Conservation (phyloP, 257 asterid genomes). For the Solanum chiquidenum region DNA sequence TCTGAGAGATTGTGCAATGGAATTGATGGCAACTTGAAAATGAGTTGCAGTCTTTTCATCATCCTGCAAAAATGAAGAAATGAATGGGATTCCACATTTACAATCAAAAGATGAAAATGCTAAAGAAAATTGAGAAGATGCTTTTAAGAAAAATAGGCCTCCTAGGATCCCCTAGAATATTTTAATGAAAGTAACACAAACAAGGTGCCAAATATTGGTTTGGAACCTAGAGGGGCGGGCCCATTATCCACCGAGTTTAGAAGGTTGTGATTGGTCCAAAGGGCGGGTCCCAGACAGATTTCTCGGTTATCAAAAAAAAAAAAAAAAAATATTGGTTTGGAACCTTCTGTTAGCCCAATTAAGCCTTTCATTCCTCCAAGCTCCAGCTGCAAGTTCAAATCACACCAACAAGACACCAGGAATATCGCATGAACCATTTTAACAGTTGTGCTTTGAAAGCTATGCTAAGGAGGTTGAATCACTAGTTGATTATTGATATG, state of each 20-base stretch:
- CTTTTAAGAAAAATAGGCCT: not conserved
- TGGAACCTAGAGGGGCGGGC: no score
- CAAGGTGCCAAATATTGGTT: not conserved
- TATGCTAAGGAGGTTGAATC: not conserved
- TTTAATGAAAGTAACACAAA: not conserved
- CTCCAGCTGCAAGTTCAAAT: not conserved
- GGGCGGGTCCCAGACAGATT: no score
- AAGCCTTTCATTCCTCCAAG: not conserved
- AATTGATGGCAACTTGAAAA: slow-evolving; percentile 51
- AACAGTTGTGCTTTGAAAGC: not conserved
- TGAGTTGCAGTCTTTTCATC: slow-evolving; percentile 42
- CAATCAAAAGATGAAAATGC: not conserved
- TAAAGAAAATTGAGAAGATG: not conserved
- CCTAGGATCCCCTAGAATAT: not conserved
- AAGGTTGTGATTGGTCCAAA: no score
- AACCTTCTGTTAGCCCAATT: not conserved
- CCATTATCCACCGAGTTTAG: no score
- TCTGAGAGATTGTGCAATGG: slow-evolving; percentile 63
- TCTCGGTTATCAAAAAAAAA: no score
- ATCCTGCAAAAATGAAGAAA: slow-evolving; percentile 30
- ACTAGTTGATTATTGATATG: not conserved
- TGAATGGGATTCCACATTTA: not conserved
- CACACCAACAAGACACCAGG: not conserved
- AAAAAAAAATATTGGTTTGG: not conserved
- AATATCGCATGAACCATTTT: not conserved